Percentiles rank a stretch among this genome's conserved stretches.
Conservation (phyloP, 179 eudicot genomes). For the Carnegiea gigantea region DNA sequence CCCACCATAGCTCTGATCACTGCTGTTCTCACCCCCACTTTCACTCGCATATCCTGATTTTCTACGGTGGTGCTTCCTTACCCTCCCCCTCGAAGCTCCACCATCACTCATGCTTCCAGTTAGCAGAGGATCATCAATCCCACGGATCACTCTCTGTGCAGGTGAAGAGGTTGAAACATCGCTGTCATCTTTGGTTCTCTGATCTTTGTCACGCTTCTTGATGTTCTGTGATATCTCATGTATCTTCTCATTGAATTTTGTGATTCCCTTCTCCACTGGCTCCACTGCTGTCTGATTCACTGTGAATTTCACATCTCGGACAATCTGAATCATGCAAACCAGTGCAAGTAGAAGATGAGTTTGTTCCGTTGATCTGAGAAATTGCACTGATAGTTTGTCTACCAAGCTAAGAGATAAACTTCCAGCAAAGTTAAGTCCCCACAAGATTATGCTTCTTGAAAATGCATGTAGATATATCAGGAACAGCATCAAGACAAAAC, state of each 20-base stretch:
- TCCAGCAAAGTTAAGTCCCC: background rate
- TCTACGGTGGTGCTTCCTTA: conserved; percentile 61
- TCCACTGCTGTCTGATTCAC: conserved; percentile 91
- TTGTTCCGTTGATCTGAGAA: background rate
- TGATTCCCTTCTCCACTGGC: conserved; percentile 89
- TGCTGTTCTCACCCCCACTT: conserved; percentile 97
- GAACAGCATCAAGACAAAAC: background rate
- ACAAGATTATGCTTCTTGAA: background rate
- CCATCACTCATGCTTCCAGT: conserved; percentile 87
- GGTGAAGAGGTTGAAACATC: conserved; percentile 57
- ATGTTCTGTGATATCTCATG: conserved; percentile 86
- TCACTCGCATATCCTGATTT: conserved; percentile 85
- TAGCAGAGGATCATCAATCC: conserved; percentile 91
- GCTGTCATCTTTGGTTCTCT: conserved; percentile 77
- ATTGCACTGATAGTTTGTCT: background rate
- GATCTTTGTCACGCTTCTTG: conserved; percentile 75
- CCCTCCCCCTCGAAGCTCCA: conserved; percentile 53
- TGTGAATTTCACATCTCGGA: conserved; percentile 81
- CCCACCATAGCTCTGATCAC: conserved; percentile 71
- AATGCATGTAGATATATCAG: background rate
- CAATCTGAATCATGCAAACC: conserved; percentile 57
- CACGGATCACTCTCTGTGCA: conserved; percentile 55
- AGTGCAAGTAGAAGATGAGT: conserved; percentile 12
- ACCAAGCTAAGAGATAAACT: background rate
- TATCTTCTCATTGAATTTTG: conserved; percentile 71